Percentiles rank a stretch among this genome's conserved stretches.
Conservation (phyloP, 345 rosid species). For the Geranium rotundifolium region DNA sequence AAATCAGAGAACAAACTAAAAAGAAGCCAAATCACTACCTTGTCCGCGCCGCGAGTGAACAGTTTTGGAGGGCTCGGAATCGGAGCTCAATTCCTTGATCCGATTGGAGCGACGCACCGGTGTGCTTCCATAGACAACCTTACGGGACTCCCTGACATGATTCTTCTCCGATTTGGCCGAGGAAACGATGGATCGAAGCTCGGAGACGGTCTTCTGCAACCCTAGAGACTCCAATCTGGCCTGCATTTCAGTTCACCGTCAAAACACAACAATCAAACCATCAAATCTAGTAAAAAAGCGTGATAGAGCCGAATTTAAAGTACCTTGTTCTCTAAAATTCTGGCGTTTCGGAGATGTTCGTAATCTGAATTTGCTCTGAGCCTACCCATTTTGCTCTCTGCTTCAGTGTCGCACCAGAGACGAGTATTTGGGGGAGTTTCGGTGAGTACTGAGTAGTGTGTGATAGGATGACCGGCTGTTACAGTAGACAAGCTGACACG, state of each 20-base stretch:
- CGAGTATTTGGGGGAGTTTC: no score
- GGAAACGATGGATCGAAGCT: slow-evolving; percentile 17
- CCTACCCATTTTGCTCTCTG: no score
- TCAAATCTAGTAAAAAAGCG: background rate
- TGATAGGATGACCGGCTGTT: no score
- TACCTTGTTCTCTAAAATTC: slow-evolving; percentile 32
- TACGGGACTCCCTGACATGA: slow-evolving; percentile 4
- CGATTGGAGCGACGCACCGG: slow-evolving; percentile 25
- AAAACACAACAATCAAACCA: no score
- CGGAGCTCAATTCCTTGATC: slow-evolving; percentile 4
- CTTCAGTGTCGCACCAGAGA: no score
- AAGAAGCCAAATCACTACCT: no score
- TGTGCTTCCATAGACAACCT: slow-evolving; percentile 4
- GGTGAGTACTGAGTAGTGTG: no score
- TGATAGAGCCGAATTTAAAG: background rate
- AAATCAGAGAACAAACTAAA: no score
- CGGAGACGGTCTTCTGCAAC: slow-evolving; percentile 19
- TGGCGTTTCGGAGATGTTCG: slow-evolving; percentile 23
- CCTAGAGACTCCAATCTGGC: slow-evolving; percentile 27
- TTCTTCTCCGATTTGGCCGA: slow-evolving; percentile 9
- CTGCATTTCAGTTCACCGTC: no score
- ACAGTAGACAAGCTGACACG: no score
- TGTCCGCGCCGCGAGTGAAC: no score
- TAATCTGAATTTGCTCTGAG: slow-evolving; percentile 12
- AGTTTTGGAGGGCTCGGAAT: no score